phyloP scores from a whole-genome alignment of 257 asterid species.

The Euphrasia confusa region DNA sequence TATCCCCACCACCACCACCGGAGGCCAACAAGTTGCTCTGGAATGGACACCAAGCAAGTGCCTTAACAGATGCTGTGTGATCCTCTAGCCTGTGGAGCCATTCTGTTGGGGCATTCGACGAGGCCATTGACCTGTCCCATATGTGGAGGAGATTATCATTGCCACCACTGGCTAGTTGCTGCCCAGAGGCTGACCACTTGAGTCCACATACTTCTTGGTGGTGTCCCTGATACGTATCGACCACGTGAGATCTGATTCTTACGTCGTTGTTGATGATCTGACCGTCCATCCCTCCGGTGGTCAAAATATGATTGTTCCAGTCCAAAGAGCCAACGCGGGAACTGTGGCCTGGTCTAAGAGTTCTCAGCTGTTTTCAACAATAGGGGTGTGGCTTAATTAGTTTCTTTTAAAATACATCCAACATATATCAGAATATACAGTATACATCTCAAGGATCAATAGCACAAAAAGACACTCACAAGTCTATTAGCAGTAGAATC shows the following conservation, averaged over 20 bases:
- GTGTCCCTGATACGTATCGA: conserved; percentile 63
- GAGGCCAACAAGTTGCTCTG: conserved; percentile 72
- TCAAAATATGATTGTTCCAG: conserved; percentile 70
- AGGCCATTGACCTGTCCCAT: conserved; percentile 71
- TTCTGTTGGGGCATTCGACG: conserved; percentile 50
- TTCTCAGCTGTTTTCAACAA: conserved; percentile 36
- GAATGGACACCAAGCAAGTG: conserved; percentile 89
- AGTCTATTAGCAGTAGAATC: conserved; percentile 45
- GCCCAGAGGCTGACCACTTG: conserved; percentile 87
- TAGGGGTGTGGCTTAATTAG: not conserved
- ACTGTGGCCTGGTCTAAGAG: conserved; percentile 48
- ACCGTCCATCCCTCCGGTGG: conserved; percentile 84
- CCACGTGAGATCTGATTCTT: conserved; percentile 50
- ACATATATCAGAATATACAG: too few species aligned
- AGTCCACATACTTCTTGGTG: conserved; percentile 81
- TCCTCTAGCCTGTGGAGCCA: conserved; percentile 81
- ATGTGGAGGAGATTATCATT: conserved; percentile 71
- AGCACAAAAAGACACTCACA: conserved; percentile 25
- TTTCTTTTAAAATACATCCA: not conserved
- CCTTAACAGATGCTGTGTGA: conserved; percentile 79
- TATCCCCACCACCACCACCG: conserved; percentile 74
- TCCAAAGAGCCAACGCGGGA: conserved; percentile 70
- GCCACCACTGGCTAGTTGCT: conserved; percentile 80
- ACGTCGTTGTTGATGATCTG: conserved; percentile 68
- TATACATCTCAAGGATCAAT: too few species aligned